Conservation (phyloP, 495 filamentous ascomycete species). For the Neurospora tetrasperma region DNA sequence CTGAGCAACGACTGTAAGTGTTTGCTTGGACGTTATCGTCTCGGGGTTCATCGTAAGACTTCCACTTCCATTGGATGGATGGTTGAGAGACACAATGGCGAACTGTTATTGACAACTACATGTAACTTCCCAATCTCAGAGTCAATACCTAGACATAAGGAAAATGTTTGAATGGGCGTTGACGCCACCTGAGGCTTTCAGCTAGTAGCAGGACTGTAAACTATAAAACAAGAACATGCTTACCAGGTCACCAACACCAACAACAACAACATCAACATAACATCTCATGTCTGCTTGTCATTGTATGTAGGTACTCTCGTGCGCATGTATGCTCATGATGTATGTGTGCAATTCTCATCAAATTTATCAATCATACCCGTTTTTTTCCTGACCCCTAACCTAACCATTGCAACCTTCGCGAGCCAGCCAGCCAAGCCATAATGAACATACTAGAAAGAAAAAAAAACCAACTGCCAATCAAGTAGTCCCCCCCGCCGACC, state of each 20-base stretch:
- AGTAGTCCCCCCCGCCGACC: background rate
- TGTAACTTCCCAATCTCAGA: too few species aligned
- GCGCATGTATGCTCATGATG: background rate
- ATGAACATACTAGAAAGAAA: background rate
- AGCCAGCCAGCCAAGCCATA: background rate
- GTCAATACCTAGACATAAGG: too few species aligned
- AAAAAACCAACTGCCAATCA: background rate
- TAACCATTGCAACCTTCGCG: background rate
- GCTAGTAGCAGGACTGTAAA: too few species aligned
- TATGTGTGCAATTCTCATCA: background rate
- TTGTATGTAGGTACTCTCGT: background rate
- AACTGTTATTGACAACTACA: too few species aligned
- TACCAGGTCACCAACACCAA: too few species aligned
- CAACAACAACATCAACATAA: too few species aligned
- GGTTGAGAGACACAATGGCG: too few species aligned
- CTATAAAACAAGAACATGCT: too few species aligned
- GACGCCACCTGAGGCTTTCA: too few species aligned
- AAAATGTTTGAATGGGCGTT: too few species aligned
- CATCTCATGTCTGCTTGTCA: too few species aligned
- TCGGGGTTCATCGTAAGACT: background rate
- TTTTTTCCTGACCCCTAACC: background rate
- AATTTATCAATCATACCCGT: background rate
- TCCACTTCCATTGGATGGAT: too few species aligned
- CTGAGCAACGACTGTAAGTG: background rate
- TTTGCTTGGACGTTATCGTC: background rate